phyloP scores from a whole-genome alignment of 768 basidiomycete species.

The Kwoniella bestiolae region DNA sequence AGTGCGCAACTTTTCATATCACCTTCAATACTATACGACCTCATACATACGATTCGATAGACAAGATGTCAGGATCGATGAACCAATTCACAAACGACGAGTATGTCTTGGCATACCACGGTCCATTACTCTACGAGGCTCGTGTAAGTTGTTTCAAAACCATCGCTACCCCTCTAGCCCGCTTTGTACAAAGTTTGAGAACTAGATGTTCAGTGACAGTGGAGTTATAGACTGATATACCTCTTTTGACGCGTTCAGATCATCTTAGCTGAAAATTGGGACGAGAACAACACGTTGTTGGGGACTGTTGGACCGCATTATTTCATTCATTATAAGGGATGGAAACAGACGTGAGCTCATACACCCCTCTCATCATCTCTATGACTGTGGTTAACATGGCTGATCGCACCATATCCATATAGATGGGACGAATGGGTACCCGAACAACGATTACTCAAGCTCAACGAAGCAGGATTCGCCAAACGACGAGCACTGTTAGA shows the following conservation, averaged over 20 bases:
- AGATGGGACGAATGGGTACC: conserved; percentile 99
- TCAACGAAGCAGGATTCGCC: conserved; percentile 76
- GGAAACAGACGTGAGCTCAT: conserved; percentile 87
- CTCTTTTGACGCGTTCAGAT: conserved; percentile 58
- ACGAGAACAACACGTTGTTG: conserved; percentile 67
- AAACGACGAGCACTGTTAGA: conserved; percentile 71
- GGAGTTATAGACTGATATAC: conserved; percentile 30
- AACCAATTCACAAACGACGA: conserved; percentile 63
- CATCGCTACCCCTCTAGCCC: conserved; percentile 8
- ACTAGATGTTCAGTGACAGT: conserved; percentile 1
- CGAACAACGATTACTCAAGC: conserved; percentile 75
- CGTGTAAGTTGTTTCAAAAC: conserved; percentile 61
- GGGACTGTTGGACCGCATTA: conserved; percentile 77
- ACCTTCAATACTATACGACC: not conserved
- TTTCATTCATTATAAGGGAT: conserved; percentile 98
- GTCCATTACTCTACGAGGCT: conserved; percentile 92
- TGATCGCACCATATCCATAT: not conserved
- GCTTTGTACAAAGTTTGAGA: conserved; percentile 27
- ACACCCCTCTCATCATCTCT: not conserved
- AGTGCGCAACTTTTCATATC: conserved; percentile 20
- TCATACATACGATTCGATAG: not conserved
- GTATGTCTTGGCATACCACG: conserved; percentile 90
- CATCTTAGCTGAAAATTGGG: conserved; percentile 69
- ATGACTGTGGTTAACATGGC: not conserved
- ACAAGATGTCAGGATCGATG: conserved; percentile 24